Conservation (phyloP, 169 alveolate species). For the Babesia bigemina region DNA sequence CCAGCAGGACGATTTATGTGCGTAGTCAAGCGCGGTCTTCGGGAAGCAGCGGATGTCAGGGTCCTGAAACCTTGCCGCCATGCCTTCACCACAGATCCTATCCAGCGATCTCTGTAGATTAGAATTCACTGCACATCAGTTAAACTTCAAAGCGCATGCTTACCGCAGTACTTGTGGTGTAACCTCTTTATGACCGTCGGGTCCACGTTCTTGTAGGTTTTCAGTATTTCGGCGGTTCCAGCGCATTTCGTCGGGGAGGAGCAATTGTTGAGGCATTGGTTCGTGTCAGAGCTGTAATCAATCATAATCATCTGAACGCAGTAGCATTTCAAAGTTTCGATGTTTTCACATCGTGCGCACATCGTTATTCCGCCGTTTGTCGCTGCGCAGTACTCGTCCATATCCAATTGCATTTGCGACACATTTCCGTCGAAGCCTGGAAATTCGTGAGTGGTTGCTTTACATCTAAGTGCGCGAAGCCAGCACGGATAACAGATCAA, state of each 20-base stretch:
- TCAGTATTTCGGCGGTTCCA: too few species aligned
- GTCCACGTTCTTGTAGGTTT: too few species aligned
- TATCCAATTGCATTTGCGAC: slow-evolving; percentile 10
- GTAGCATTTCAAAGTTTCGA: background rate
- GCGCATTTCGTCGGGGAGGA: background rate
- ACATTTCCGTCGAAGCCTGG: slow-evolving; percentile 10
- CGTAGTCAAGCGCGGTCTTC: background rate
- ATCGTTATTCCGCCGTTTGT: background rate
- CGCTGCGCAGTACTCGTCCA: slow-evolving; percentile 20
- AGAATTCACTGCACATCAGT: slow-evolving; percentile 11
- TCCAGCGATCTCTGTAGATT: slow-evolving; percentile 46
- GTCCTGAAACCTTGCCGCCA: slow-evolving; percentile 6
- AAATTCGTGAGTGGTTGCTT: background rate
- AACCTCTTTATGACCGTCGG: background rate
- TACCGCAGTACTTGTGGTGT: slow-evolving; percentile 2
- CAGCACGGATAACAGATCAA: background rate
- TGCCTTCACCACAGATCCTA: slow-evolving; percentile 22
- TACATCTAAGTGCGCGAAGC: background rate
- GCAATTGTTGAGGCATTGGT: slow-evolving; percentile 44
- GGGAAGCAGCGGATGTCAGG: slow-evolving; percentile 8
- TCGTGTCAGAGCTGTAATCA: slow-evolving; percentile 8
- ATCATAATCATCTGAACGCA: slow-evolving; percentile 30
- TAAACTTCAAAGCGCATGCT: background rate
- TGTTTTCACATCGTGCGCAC: slow-evolving; percentile 12
- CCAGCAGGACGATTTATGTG: too few species aligned